Conservation (phyloP, 2,329 filamentous ascomycete species). For the Ceratocystis smalleyi region DNA sequence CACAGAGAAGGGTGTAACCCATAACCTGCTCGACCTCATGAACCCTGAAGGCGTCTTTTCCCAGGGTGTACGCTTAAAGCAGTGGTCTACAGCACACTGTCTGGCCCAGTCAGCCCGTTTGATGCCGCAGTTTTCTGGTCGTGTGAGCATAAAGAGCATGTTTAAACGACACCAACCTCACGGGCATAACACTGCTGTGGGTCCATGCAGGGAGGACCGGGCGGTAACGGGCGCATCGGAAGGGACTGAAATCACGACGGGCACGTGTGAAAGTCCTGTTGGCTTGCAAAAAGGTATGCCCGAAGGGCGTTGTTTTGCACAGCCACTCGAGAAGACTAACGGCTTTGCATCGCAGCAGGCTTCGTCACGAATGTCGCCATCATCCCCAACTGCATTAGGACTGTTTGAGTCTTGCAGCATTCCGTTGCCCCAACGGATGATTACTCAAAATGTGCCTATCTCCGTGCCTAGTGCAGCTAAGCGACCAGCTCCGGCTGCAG, state of each 20-base stretch:
- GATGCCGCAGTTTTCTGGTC: constrained; percentile 73
- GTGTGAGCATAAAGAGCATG: constrained; percentile 85
- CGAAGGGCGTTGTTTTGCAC: too few species aligned
- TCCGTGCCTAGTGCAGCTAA: not conserved
- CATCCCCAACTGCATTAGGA: not conserved
- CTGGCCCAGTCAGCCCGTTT: constrained; percentile 65
- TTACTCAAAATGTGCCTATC: not conserved
- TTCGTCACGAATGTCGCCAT: not conserved
- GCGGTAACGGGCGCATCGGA: too few species aligned
- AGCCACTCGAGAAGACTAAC: not conserved
- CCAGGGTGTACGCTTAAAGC: constrained; percentile 46
- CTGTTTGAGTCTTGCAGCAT: too few species aligned
- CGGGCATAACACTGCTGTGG: too few species aligned
- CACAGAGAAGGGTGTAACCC: constrained; percentile 35
- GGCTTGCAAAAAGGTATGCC: too few species aligned
- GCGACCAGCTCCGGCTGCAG: constrained; percentile 3
- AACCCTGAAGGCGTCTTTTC: constrained; percentile 61
- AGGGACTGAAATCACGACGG: too few species aligned
- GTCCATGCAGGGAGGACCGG: too few species aligned
- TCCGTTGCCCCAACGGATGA: not conserved
- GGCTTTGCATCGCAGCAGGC: not conserved
- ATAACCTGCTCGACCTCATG: constrained; percentile 55
- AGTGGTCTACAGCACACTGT: constrained; percentile 51
- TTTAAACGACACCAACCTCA: constrained; percentile 34
- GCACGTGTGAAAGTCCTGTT: too few species aligned